Evolutionary conservation across 2,329 filamentous ascomycete genomes (phyloP).

Genomic region (Penicillium thymicola): DNA sequence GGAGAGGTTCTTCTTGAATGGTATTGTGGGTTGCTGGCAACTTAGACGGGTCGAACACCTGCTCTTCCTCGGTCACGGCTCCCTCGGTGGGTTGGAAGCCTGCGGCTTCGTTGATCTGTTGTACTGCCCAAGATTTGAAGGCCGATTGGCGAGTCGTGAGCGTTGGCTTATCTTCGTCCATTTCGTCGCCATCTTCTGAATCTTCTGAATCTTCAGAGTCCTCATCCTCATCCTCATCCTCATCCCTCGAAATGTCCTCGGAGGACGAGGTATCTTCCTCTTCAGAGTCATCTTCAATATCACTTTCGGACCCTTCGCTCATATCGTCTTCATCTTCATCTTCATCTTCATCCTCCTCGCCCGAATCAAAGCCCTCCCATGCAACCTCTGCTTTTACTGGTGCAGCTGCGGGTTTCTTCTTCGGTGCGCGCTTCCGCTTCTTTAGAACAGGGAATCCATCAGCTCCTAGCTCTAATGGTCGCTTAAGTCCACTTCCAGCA

Average conservation of each 20-base stretch:
- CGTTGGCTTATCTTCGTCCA: constrained; percentile 14
- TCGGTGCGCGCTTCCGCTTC: constrained; percentile 71
- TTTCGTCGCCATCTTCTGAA: constrained; percentile 21
- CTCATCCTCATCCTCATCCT: constrained; percentile 19
- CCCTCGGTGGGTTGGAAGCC: constrained; percentile 58
- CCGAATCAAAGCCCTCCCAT: constrained; percentile 47
- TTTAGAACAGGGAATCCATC: constrained; percentile 77
- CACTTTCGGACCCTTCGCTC: constrained; percentile 24
- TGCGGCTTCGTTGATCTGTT: constrained; percentile 78
- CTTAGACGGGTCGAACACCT: constrained; percentile 29
- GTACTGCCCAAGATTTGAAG: constrained; percentile 91
- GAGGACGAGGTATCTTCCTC: constrained; percentile 18
- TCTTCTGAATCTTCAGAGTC: constrained; percentile 19
- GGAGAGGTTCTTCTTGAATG: constrained; percentile 40
- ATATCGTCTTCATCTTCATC: constrained; percentile 22
- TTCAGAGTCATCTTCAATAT: constrained; percentile 31
- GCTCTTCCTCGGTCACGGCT: constrained; percentile 32
- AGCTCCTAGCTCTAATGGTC: constrained; percentile 76
- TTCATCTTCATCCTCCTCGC: constrained; percentile 39
- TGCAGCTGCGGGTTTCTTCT: constrained; percentile 33
- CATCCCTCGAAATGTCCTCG: constrained; percentile 5
- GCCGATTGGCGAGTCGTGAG: constrained; percentile 54
- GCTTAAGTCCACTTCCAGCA: constrained; percentile 75
- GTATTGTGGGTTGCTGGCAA: constrained; percentile 38
- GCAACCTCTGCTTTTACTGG: constrained; percentile 37